phyloP scores from a whole-genome alignment of 495 filamentous ascomycete species.

The Tetracladium marchalianum region DNA sequence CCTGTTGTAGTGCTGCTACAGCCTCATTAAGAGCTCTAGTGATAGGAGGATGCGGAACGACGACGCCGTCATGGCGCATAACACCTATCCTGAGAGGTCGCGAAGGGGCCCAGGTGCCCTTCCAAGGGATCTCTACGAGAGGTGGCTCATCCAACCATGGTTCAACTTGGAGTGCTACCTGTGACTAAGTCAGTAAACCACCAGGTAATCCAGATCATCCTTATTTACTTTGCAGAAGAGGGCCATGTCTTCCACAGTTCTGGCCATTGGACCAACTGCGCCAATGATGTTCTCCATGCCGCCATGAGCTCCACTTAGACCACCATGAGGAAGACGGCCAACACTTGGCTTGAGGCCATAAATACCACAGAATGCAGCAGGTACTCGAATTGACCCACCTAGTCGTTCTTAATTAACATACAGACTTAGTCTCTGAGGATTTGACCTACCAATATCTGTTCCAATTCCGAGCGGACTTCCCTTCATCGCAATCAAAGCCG shows the following conservation, averaged over 20 bases:
- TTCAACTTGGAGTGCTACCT: neutral
- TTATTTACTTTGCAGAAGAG: neutral
- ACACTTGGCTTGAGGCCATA: slow-evolving; percentile 48
- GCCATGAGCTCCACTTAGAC: neutral
- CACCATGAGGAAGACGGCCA: slow-evolving; percentile 46
- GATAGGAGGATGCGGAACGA: slow-evolving; percentile 44
- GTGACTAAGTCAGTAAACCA: neutral
- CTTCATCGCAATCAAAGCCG: slow-evolving; percentile 33
- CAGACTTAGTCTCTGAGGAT: neutral
- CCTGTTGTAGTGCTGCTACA: slow-evolving; percentile 25
- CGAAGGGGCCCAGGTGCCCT: neutral
- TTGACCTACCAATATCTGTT: slow-evolving; percentile 53
- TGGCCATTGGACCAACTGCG: neutral
- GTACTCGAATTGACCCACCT: slow-evolving; percentile 60
- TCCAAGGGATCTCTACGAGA: slow-evolving; percentile 7
- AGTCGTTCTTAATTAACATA: neutral
- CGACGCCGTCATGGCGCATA: slow-evolving; percentile 40
- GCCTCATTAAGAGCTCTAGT: slow-evolving; percentile 24
- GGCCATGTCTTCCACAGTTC: neutral
- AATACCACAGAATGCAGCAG: slow-evolving; percentile 46
- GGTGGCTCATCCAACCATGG: slow-evolving; percentile 8
- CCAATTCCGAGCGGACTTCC: slow-evolving; percentile 38
- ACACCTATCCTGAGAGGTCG: slow-evolving; percentile 34
- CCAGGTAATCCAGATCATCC: neutral
- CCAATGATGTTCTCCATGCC: neutral